phyloP scores from a whole-genome alignment of 345 rosid genomes.

The Lumnitzera littorea region DNA sequence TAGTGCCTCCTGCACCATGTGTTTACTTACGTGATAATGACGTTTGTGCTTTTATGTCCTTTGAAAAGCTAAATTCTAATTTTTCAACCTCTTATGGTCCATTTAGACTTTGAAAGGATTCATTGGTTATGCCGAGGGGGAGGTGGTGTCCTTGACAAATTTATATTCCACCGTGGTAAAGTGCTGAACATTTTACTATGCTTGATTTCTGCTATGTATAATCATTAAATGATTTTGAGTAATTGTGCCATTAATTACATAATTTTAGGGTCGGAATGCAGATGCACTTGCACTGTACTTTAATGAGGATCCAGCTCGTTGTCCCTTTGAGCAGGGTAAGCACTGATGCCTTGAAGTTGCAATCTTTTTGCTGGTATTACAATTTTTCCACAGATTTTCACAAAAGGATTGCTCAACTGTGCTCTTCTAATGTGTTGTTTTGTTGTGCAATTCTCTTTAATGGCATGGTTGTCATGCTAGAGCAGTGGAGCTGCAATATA shows the following conservation, averaged over 20 bases:
- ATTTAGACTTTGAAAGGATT: constrained; percentile 71
- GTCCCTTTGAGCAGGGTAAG: constrained; percentile 97
- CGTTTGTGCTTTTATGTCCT: not conserved
- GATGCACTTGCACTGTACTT: constrained; percentile 94
- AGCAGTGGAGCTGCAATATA: no score
- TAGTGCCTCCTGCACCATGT: no score
- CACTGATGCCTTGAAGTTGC: constrained; percentile 1
- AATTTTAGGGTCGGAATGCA: constrained; percentile 79
- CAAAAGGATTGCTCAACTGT: no score
- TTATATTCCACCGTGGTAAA: constrained; percentile 85
- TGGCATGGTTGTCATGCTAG: no score
- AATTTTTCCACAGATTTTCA: no score
- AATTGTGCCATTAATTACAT: not conserved
- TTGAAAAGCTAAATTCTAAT: not conserved
- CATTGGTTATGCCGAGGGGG: constrained; percentile 66
- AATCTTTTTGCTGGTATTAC: not conserved
- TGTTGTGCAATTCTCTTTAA: no score
- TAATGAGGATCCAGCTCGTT: constrained; percentile 94
- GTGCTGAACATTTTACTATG: constrained; percentile 8
- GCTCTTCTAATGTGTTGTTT: no score
- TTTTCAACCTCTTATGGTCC: not conserved
- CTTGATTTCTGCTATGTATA: not conserved
- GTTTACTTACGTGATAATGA: not conserved
- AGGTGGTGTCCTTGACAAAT: constrained; percentile 69
- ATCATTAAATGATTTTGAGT: not conserved